Base-by-base conservation (phyloP, 352 stramenopile genomes). In the Globisporangium yorkense region DNA sequence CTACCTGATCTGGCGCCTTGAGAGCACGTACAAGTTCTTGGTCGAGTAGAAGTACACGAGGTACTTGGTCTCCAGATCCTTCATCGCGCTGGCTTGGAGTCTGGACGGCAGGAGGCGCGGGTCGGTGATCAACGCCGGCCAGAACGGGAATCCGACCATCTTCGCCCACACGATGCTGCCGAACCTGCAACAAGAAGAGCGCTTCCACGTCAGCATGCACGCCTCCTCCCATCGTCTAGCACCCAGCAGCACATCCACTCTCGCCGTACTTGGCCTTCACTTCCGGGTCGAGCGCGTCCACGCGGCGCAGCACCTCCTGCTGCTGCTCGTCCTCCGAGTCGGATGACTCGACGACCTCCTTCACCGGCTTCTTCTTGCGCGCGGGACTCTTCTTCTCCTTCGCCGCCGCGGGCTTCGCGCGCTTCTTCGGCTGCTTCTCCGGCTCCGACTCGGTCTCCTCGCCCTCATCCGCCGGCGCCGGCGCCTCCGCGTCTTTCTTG, bases 141-240 rank as follows among this genome's bases (percentile, higher is more conserved):
- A 94, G 67, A 85, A 94, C 41, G 84, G 84, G 53, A 84, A 94
- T 3, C 84, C 75, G 8, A 67, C 70, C 81, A 94, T 94, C 54
- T 86, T 88, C n/a, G 73, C 80, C 84, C 84, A 94, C 50, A 84
- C 78, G 47, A 94, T 84, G 54, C 78, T 61, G 49, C 84, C 84
- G 64, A 87, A 94, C 53, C 78, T 86, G 41, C 33, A 2, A 37
- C 33, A 37, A 12, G 9, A 37, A 10, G 33, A 37, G 33, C 4
- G 9, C 9, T 10, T 37, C 33, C 6, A 5, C 33, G 33, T 37
- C 6, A 37, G 33, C 33, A 37, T 8, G 33, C 33, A 12, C 33
- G 33, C 4, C 33, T 10, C 33, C 33, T 37, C 33, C 9, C 24
- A 27, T 27, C 24, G 24, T 27, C 24, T 27, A 27, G 33, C 33